These are phyloP conservation scores for Astrephomene gubernaculifera DNA, from an alignment of 139 green algal genomes.

Conservation along the genomic window DNA sequence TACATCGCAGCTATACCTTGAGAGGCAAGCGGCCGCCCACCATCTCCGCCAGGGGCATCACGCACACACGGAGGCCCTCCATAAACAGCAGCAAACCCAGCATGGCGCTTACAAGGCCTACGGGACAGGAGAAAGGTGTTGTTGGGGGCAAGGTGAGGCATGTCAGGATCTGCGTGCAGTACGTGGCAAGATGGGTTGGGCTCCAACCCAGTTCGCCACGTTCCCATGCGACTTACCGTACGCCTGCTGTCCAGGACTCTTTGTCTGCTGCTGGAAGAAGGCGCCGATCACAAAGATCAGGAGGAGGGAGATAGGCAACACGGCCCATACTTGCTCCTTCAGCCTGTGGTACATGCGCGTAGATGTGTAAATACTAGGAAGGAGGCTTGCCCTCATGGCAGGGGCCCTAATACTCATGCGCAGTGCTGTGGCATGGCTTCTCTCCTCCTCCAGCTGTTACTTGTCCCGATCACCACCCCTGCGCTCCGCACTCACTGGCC, in stretches of 20 bases:
- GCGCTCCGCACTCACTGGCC: not conserved
- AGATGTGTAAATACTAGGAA: no score
- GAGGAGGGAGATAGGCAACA: slow-evolving; percentile 14
- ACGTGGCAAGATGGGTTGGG: not conserved
- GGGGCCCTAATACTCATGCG: no score
- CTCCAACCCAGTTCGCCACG: not conserved
- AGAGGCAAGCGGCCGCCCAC: not conserved
- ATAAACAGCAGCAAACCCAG: slow-evolving; percentile 29
- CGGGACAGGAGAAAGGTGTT: not conserved
- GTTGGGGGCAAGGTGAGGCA: not conserved
- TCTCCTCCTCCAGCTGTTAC: no score
- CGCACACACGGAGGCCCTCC: slow-evolving; percentile 31
- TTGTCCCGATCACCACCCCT: not conserved
- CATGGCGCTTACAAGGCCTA: slow-evolving; percentile 24
- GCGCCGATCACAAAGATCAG: slow-evolving; percentile 1
- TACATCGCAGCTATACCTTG: no score
- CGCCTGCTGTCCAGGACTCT: not conserved
- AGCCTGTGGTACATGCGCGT: not conserved
- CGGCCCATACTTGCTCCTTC: slow-evolving; percentile 19
- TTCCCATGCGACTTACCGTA: not conserved
- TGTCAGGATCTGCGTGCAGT: not conserved
- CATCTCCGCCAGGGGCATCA: slow-evolving; percentile 42
- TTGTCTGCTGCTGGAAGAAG: slow-evolving; percentile 15
- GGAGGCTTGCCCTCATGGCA: no score
- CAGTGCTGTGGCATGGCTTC: no score